These are phyloP conservation scores for Globisporangium sylvaticum DNA, from an alignment of 352 stramenopile genomes.

Conservation along the genomic window DNA sequence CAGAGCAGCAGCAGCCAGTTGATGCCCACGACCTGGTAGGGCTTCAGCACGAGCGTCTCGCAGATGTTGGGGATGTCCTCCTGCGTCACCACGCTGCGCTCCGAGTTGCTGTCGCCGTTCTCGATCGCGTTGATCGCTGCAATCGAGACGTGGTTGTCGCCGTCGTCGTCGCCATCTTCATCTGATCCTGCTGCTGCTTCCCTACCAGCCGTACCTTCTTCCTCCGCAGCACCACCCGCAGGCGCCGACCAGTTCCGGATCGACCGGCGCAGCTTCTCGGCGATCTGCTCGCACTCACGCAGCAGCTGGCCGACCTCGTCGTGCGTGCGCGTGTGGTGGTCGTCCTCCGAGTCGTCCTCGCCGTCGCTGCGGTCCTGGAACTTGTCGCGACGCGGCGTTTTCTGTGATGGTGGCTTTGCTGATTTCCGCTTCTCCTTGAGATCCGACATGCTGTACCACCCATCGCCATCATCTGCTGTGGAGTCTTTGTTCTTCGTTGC, in stretches of 20 bases:
- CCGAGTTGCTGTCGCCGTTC: slow-evolving; percentile 8
- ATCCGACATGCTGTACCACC: slow-evolving; percentile 17
- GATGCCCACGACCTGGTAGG: slow-evolving; percentile 81
- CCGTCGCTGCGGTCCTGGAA: slow-evolving; percentile 17
- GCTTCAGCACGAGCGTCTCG: slow-evolving; percentile 72
- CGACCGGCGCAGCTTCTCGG: slow-evolving; percentile 51
- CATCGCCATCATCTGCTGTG: background rate
- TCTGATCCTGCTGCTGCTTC: background rate
- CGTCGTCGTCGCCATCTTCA: slow-evolving; percentile 26
- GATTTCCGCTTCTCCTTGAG: slow-evolving; percentile 9
- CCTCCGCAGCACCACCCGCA: slow-evolving; percentile 7
- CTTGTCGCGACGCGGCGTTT: background rate
- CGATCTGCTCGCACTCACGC: slow-evolving; percentile 59
- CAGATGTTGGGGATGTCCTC: slow-evolving; percentile 66
- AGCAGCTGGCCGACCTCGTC: slow-evolving; percentile 70
- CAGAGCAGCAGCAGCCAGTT: slow-evolving; percentile 81
- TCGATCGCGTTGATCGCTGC: slow-evolving; percentile 33
- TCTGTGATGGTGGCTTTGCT: background rate
- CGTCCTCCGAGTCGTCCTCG: slow-evolving; percentile 39
- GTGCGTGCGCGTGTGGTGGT: slow-evolving; percentile 51
- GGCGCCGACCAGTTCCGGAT: slow-evolving; percentile 59
- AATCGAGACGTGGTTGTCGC: slow-evolving; percentile 47
- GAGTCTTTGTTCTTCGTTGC: slow-evolving; percentile 1
- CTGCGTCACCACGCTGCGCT: slow-evolving; percentile 55
- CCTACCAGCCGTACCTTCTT: background rate